Evolutionary conservation across 805 yeast species (phyloP).

Genomic region (Suhomyces xylopsoci): DNA sequence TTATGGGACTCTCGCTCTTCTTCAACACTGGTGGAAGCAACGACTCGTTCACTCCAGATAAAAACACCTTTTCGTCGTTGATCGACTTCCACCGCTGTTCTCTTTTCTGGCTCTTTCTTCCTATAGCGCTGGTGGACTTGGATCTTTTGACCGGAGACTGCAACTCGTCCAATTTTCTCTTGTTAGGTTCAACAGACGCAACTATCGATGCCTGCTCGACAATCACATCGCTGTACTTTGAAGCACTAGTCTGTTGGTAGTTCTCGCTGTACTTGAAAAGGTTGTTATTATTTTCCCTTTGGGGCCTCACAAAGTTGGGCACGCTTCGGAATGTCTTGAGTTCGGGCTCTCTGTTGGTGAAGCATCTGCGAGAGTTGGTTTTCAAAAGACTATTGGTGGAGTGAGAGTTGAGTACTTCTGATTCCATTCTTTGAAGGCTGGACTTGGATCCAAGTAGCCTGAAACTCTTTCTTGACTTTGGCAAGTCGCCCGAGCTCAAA

Average conservation of each 20-base stretch:
- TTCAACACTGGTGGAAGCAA: slow-evolving; percentile 34
- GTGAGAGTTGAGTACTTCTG: background rate
- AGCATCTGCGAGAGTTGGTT: background rate
- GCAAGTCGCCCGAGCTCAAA: background rate
- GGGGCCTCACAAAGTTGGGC: slow-evolving; percentile 7
- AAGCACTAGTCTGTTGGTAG: background rate
- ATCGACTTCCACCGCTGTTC: slow-evolving; percentile 24
- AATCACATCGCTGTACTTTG: background rate
- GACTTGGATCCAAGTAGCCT: slow-evolving; percentile 3
- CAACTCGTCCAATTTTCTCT: background rate
- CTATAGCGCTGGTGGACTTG: slow-evolving; percentile 21
- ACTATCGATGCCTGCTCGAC: slow-evolving; percentile 5
- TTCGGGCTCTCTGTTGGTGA: slow-evolving; percentile 5
- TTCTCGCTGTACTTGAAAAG: background rate
- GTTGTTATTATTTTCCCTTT: background rate
- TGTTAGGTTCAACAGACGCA: background rate
- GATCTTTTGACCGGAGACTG: slow-evolving; percentile 19
- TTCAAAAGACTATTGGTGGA: background rate
- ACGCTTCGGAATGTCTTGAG: slow-evolving; percentile 11
- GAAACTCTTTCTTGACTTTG: slow-evolving; percentile 1
- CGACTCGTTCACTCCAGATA: slow-evolving; percentile 27
- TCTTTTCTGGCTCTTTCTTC: slow-evolving; percentile 11
- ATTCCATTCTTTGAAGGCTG: background rate
- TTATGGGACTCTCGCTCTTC: slow-evolving; percentile 30
- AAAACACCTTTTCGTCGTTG: slow-evolving; percentile 26